Conservation (phyloP, 2,329 filamentous ascomycete species). For the Mycocentrospora acerina region DNA sequence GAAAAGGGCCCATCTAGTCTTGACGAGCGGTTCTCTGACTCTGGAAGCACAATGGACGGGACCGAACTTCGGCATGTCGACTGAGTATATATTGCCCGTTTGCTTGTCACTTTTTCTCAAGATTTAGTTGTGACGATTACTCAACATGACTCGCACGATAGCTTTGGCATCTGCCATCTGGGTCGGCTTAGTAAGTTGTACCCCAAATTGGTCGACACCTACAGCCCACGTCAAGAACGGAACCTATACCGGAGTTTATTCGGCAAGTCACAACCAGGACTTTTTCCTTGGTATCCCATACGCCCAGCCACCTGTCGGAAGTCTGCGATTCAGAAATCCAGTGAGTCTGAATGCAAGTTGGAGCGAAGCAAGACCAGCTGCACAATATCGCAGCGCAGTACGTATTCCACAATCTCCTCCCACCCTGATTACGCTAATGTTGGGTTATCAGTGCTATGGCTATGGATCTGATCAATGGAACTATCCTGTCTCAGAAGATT, state of each 20-base stretch:
- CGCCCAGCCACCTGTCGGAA: constrained; percentile 36
- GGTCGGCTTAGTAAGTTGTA: constrained; percentile 12
- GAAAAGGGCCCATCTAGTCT: too few species aligned
- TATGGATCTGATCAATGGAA: constrained; percentile 39
- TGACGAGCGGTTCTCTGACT: too few species aligned
- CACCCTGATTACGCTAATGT: neutral
- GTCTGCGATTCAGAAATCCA: constrained; percentile 55
- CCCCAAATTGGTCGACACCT: constrained; percentile 20
- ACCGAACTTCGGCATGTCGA: too few species aligned
- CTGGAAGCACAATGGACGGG: too few species aligned
- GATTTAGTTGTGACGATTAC: too few species aligned
- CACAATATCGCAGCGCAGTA: constrained; percentile 28
- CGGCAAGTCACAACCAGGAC: constrained; percentile 46
- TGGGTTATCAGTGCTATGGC: constrained; percentile 35
- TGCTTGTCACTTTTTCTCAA: too few species aligned
- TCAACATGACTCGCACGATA: constrained; percentile 17
- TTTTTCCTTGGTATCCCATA: constrained; percentile 55
- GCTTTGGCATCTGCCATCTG: constrained; percentile 14
- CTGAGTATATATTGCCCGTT: too few species aligned
- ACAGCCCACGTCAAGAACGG: constrained; percentile 47
- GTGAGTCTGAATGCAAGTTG: constrained; percentile 48
- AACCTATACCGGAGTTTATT: constrained; percentile 44
- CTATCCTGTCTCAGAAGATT: constrained; percentile 55
- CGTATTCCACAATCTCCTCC: neutral
- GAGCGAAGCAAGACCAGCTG: constrained; percentile 41